These are phyloP conservation scores for Cymbopogon flexuosus DNA, from an alignment of 202 grass and related monocot genomes.

Conservation along the genomic window DNA sequence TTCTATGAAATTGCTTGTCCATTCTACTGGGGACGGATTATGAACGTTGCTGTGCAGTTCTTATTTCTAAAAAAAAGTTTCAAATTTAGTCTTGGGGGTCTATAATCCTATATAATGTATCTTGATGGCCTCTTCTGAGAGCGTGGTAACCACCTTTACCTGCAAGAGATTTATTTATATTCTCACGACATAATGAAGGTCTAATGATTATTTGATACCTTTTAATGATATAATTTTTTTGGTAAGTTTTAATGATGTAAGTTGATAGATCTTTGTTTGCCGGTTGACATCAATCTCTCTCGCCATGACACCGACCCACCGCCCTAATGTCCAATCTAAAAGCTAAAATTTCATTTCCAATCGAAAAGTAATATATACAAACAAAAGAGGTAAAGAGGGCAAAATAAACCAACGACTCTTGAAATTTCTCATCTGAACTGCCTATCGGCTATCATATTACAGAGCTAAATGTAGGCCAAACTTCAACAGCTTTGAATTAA, in stretches of 20 bases:
- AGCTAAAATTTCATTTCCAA: constrained; percentile 1
- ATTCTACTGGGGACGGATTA: not conserved
- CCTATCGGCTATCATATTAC: constrained; percentile 1
- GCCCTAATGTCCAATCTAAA: not conserved
- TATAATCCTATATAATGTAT: not conserved
- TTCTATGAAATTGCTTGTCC: not conserved
- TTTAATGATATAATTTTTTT: not conserved
- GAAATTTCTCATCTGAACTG: not conserved
- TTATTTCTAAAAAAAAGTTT: not conserved
- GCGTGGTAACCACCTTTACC: not conserved
- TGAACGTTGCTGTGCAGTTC: not conserved
- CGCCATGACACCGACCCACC: no score
- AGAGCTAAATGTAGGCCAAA: constrained; percentile 6
- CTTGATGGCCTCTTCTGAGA: not conserved
- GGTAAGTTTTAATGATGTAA: no score
- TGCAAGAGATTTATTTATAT: not conserved
- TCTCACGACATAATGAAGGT: no score
- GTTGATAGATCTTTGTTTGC: no score
- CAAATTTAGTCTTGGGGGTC: not conserved
- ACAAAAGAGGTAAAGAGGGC: not conserved
- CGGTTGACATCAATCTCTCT: no score
- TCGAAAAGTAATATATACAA: not conserved
- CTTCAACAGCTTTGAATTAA: constrained; percentile 9
- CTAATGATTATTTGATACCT: no score
- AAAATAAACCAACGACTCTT: not conserved